phyloP scores from a whole-genome alignment of 768 basidiomycete species.

The Phylloporus sp. region DNA sequence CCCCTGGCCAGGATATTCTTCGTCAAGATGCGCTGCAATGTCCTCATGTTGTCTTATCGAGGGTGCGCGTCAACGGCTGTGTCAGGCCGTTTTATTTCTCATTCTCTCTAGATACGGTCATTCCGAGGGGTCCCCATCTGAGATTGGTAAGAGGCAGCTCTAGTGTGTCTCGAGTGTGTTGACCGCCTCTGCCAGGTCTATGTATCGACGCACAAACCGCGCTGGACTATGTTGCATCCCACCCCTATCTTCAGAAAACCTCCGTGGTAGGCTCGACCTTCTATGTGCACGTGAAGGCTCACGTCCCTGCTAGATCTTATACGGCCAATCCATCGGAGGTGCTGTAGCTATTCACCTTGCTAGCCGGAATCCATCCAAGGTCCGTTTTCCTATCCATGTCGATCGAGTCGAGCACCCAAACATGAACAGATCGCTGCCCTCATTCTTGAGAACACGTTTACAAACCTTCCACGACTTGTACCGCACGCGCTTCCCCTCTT shows the following conservation, averaged over 20 bases:
- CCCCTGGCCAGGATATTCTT: slow-evolving; percentile 83
- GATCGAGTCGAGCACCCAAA: not conserved
- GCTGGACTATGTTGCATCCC: slow-evolving; percentile 63
- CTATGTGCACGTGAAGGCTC: not conserved
- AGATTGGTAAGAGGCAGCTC: slow-evolving; percentile 52
- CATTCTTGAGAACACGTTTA: slow-evolving; percentile 92
- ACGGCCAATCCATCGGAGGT: slow-evolving; percentile 87
- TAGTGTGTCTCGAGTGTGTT: not conserved
- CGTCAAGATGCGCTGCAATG: slow-evolving; percentile 82
- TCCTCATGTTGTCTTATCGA: slow-evolving; percentile 90
- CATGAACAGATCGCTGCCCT: slow-evolving; percentile 60
- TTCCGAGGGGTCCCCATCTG: slow-evolving; percentile 83
- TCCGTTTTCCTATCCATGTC: slow-evolving; percentile 20
- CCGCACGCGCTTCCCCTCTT: slow-evolving; percentile 74
- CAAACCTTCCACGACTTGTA: slow-evolving; percentile 77
- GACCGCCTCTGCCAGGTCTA: slow-evolving; percentile 44
- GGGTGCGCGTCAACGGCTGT: slow-evolving; percentile 48
- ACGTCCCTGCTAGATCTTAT: slow-evolving; percentile 50
- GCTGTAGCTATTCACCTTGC: slow-evolving; percentile 89
- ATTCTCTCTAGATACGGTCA: slow-evolving; percentile 63
- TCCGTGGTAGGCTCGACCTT: slow-evolving; percentile 49
- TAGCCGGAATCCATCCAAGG: slow-evolving; percentile 66
- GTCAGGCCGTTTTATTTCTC: not conserved
- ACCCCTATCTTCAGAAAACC: slow-evolving; percentile 62
- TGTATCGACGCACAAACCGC: slow-evolving; percentile 81